Evolutionary conservation across 1,284 basidiomycete species (phyloP).

Genomic region (Abortiporus biennis): DNA sequence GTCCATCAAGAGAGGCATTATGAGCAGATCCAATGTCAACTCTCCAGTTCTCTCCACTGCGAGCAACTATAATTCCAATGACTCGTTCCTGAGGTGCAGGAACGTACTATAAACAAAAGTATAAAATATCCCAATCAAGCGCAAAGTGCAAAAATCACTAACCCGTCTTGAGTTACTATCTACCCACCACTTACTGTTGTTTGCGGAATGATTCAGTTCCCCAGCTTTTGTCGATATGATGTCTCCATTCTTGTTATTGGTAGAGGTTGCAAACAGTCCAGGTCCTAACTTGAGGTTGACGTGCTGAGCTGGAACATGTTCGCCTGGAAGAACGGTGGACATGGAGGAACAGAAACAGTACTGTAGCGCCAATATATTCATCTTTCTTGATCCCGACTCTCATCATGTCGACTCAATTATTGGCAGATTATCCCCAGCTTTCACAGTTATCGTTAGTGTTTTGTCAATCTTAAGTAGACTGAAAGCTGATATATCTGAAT

Average conservation of each 20-base stretch:
- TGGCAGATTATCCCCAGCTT: constrained; percentile 66
- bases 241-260: constrained; percentile 25
- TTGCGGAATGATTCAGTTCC: constrained; percentile 58
- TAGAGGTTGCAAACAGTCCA: constrained; percentile 51
- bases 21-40: constrained; percentile 83
- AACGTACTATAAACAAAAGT: constrained; percentile 55
- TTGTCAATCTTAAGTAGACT: neutral
- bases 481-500: constrained; percentile 8
- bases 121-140: constrained; percentile 7
- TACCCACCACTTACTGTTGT: constrained; percentile 76
- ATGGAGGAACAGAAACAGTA: constrained; percentile 29
- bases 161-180: constrained; percentile 73
- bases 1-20: constrained; percentile 65
- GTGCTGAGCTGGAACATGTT: constrained; percentile 60
- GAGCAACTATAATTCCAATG: constrained; percentile 64
- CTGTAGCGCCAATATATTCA: neutral
- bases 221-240: constrained; percentile 68
- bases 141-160: constrained; percentile 19
- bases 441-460: constrained; percentile 56
- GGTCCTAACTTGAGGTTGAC: constrained; percentile 77
- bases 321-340: constrained; percentile 60
- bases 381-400: constrained; percentile 1
- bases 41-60: constrained; percentile 73
- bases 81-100: constrained; percentile 79
- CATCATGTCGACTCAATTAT: constrained; percentile 42